These are phyloP conservation scores for Raddia distichophylla DNA, from an alignment of 176 grass and related monocot species.

Conservation along the genomic window DNA sequence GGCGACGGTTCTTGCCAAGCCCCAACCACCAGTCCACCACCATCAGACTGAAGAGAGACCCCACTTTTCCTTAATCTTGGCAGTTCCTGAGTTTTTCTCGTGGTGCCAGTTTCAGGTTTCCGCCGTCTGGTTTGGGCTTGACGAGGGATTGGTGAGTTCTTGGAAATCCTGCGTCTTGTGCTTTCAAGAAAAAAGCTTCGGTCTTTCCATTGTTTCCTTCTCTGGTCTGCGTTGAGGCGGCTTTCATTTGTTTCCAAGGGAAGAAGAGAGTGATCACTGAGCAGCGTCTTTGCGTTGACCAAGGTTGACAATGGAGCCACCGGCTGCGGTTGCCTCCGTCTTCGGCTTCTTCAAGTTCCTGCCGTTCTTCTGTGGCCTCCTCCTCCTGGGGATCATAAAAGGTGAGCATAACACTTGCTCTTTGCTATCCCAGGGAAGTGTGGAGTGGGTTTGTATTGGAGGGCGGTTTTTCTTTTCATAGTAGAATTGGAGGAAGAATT, in stretches of 20 bases:
- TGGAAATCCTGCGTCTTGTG: constrained; percentile 9
- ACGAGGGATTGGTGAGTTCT: constrained; percentile 17
- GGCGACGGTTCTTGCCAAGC: constrained; percentile 27
- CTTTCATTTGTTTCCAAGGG: constrained; percentile 6
- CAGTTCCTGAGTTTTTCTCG: neutral
- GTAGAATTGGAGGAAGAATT: neutral
- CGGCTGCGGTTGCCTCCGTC: constrained; percentile 52
- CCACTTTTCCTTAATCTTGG: neutral
- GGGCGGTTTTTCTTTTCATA: neutral
- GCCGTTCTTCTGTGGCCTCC: constrained; percentile 77
- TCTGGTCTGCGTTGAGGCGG: neutral
- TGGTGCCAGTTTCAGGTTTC: constrained; percentile 7
- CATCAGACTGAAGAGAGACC: neutral
- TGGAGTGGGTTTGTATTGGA: constrained; percentile 5
- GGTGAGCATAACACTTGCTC: constrained; percentile 34
- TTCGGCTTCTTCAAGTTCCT: constrained; percentile 87
- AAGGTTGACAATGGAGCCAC: constrained; percentile 62
- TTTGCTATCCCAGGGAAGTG: neutral
- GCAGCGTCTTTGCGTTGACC: neutral
- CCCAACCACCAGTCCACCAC: neutral
- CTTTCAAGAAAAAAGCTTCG: neutral
- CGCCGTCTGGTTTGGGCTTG: neutral
- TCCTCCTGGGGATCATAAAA: constrained; percentile 89
- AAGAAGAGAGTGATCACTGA: neutral
- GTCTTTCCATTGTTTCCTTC: constrained; percentile 11